phyloP scores from a whole-genome alignment of 176 grass and related monocot species.

The Avena sativa region DNA sequence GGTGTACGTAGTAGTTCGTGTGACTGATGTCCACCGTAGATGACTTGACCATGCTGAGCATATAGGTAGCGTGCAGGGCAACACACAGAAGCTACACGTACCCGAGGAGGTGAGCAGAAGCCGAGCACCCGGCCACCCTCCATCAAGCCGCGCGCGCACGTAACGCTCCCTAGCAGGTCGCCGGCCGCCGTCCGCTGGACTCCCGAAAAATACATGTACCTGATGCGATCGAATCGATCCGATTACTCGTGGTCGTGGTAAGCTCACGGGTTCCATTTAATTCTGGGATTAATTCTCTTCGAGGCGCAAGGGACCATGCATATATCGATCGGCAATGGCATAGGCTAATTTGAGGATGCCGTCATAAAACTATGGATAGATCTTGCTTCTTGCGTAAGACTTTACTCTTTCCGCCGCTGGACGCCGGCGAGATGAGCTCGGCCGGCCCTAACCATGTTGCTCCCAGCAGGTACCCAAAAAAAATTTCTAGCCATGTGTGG shows the following conservation, averaged over 20 bases:
- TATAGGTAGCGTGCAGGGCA: too few relatives aligned
- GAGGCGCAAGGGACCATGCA: background rate
- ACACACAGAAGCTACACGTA: too few relatives aligned
- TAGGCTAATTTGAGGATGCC: background rate
- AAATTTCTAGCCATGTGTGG: background rate
- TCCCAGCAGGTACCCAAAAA: background rate
- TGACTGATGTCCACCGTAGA: too few relatives aligned
- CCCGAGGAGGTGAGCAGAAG: too few relatives aligned
- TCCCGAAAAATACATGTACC: background rate
- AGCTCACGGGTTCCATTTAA: background rate
- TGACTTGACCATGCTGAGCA: too few relatives aligned
- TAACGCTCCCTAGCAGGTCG: background rate
- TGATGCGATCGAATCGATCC: background rate
- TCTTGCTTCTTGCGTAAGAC: background rate
- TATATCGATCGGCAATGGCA: background rate
- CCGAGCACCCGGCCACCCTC: too few relatives aligned
- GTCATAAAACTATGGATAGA: conserved; percentile 12
- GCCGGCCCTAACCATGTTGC: background rate
- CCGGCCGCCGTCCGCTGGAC: background rate
- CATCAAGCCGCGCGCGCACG: background rate
- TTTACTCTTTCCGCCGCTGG: background rate
- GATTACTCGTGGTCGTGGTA: background rate
- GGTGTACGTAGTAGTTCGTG: too few relatives aligned
- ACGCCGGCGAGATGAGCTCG: background rate
- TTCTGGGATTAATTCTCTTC: background rate